Conservation (phyloP, 2,329 filamentous ascomycete genomes). For the Paracamarosporium sp. region DNA sequence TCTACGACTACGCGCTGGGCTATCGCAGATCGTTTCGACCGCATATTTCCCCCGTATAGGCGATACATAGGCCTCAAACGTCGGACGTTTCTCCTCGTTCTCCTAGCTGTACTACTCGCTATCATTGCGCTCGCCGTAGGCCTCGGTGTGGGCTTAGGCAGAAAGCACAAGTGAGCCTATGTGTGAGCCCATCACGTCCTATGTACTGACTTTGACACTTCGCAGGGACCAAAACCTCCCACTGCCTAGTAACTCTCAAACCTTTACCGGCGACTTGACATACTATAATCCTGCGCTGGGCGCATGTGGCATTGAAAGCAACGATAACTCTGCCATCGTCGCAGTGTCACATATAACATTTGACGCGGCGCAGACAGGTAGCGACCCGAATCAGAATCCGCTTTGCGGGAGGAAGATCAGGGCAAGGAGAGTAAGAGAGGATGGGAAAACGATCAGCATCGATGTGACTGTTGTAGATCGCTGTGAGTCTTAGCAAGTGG, state of each 20-base stretch:
- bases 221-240: slow-evolving; percentile 53
- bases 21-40: slow-evolving; percentile 32
- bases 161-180: slow-evolving; percentile 7
- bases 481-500: slow-evolving; percentile 56
- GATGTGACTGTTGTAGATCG: slow-evolving; percentile 73
- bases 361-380: slow-evolving; percentile 61
- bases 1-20: slow-evolving; percentile 18
- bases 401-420: slow-evolving; percentile 73
- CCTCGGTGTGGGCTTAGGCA: slow-evolving; percentile 43
- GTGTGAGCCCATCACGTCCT: background rate
- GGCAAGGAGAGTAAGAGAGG: slow-evolving; percentile 58
- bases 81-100: slow-evolving; percentile 37
- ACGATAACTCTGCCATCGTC: slow-evolving; percentile 64
- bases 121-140: slow-evolving; percentile 43
- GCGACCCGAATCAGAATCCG: slow-evolving; percentile 67
- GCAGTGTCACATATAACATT: slow-evolving; percentile 73
- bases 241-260: slow-evolving; percentile 58
- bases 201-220: slow-evolving; percentile 12
- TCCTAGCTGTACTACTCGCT: slow-evolving; percentile 33
- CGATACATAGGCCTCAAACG: slow-evolving; percentile 44
- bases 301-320: slow-evolving; percentile 69
- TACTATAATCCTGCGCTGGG: slow-evolving; percentile 73
- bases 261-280: slow-evolving; percentile 70
- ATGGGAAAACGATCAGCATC: slow-evolving; percentile 57
- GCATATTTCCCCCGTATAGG: slow-evolving; percentile 39